A percentile compares a stretch with the other conserved stretches of the same genome.
Evolutionary conservation across 345 rosid species (phyloP).

Genomic region (Garcia nutans): DNA sequence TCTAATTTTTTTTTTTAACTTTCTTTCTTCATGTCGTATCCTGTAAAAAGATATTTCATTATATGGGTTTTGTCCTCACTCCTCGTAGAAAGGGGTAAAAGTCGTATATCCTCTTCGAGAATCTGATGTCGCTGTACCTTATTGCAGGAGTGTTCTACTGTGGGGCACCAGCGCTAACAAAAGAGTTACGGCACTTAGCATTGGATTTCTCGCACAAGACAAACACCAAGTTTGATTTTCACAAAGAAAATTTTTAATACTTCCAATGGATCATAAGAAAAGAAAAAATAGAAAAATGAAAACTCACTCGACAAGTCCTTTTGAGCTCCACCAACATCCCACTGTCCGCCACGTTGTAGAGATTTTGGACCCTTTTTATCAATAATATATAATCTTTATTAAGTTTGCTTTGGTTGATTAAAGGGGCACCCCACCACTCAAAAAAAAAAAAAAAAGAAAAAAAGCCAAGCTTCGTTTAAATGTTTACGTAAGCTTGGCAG

Average conservation of each 20-base stretch:
- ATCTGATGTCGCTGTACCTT: neutral
- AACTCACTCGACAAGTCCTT: neutral
- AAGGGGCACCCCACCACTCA: neutral
- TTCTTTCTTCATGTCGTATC: neutral
- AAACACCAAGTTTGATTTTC: conserved; percentile 69
- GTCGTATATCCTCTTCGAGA: too few species aligned
- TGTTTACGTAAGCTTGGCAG: neutral
- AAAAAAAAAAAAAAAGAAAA: too few species aligned
- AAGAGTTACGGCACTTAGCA: conserved; percentile 65
- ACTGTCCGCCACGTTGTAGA: neutral
- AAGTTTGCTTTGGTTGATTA: conserved; percentile 9
- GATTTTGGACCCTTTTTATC: neutral
- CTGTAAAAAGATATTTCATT: neutral
- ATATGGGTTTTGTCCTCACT: too few species aligned
- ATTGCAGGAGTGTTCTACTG: conserved; percentile 79
- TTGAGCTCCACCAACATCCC: conserved; percentile 6
- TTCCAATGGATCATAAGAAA: neutral
- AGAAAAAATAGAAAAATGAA: neutral
- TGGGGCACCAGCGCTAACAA: conserved; percentile 67
- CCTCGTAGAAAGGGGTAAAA: neutral
- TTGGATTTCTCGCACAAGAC: conserved; percentile 74
- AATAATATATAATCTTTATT: neutral
- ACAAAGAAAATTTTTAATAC: conserved; percentile 70
- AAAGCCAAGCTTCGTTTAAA: neutral
- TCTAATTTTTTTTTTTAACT: neutral